A percentile compares a stretch with the other conserved stretches of the same genome.
phyloP scores from a whole-genome alignment of 305 asterid genomes.

The Fraxinus ornus region DNA sequence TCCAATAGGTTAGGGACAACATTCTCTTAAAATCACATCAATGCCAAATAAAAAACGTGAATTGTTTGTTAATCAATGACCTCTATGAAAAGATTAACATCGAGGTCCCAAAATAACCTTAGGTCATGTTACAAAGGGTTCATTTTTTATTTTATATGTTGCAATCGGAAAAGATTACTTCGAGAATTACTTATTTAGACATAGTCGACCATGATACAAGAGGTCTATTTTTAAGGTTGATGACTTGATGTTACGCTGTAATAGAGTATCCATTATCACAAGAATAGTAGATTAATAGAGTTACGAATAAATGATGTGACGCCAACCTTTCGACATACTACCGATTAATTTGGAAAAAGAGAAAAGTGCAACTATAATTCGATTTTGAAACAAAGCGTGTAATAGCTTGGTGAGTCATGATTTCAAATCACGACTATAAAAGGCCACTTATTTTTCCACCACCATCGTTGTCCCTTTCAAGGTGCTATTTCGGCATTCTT shows the following conservation, averaged over 20 bases:
- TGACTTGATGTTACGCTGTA: neutral
- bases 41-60: neutral
- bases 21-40: neutral
- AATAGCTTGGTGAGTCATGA: neutral
- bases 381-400: neutral
- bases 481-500: neutral
- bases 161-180: too few relatives aligned
- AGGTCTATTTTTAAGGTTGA: neutral
- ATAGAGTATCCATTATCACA: neutral
- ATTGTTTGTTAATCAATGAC: neutral
- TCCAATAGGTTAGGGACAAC: neutral
- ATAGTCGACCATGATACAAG: neutral
- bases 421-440: slow-evolving; percentile 1
- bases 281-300: neutral
- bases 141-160: too few relatives aligned
- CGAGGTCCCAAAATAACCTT: neutral
- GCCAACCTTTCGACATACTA: neutral
- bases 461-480: neutral
- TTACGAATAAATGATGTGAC: neutral
- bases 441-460: neutral
- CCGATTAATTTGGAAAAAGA: neutral
- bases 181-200: neutral
- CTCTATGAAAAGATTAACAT: neutral
- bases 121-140: neutral
- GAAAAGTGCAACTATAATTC: neutral